These are phyloP conservation scores for Magnaporthales sp. DNA, from an alignment of 2,329 filamentous ascomycete genomes.

Conservation along the genomic window DNA sequence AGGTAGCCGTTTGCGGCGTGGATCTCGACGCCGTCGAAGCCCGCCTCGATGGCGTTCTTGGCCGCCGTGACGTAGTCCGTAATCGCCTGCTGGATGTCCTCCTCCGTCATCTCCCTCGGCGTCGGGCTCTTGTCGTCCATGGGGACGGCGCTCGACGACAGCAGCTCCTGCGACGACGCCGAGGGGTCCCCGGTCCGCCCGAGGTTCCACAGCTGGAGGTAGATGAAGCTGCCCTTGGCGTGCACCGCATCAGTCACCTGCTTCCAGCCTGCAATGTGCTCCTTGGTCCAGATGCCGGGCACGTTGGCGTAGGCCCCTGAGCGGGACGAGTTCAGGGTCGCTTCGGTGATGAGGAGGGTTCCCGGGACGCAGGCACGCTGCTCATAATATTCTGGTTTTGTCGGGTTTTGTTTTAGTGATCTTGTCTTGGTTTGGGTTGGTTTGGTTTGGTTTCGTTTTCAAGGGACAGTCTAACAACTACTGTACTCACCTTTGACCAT, in stretches of 20 bases:
- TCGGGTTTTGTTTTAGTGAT: neutral
- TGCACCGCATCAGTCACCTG: constrained; percentile 53
- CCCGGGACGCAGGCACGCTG: constrained; percentile 32
- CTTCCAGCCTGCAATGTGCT: constrained; percentile 50
- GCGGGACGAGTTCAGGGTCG: constrained; percentile 31
- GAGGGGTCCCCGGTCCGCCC: constrained; percentile 28
- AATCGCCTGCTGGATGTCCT: constrained; percentile 29
- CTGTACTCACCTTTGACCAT: constrained; percentile 17
- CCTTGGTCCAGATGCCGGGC: constrained; percentile 47
- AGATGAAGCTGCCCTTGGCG: constrained; percentile 49
- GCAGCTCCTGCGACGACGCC: constrained; percentile 16
- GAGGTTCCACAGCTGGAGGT: constrained; percentile 47
- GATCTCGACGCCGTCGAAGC: constrained; percentile 37
- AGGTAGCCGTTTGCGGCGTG: constrained; percentile 32
- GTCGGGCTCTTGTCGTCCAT: constrained; percentile 42
- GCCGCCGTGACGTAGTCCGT: constrained; percentile 21
- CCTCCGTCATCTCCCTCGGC: constrained; percentile 37
- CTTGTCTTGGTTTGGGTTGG: too few relatives aligned
- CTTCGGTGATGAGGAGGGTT: constrained; percentile 32
- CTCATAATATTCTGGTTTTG: constrained; percentile 27
- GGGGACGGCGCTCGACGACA: constrained; percentile 30
- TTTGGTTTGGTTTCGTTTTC: too few relatives aligned
- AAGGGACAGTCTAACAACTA: neutral
- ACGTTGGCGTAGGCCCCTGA: constrained; percentile 32
- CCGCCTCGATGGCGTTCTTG: constrained; percentile 36